A percentile compares a stretch with the other conserved stretches of the same genome.
Evolutionary conservation across 2,329 filamentous ascomycete species (phyloP).

Genomic region (Penicillium sp.): DNA sequence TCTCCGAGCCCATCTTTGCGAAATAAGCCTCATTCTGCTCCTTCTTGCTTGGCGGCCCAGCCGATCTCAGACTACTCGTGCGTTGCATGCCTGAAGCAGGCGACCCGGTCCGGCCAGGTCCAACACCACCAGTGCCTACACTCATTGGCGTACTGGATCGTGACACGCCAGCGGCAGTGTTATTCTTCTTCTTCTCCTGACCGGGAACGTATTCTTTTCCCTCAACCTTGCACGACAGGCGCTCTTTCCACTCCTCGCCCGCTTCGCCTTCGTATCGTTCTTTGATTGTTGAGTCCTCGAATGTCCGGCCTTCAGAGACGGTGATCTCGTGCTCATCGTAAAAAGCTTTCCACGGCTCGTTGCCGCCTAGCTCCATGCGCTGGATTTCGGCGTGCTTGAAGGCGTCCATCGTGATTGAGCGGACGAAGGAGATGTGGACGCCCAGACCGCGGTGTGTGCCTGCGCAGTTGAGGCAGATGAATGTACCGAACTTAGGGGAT

Average conservation of each 20-base stretch:
- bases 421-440: constrained; percentile 97
- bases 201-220: constrained; percentile 79
- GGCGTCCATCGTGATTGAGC: constrained; percentile 97
- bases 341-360: constrained; percentile 82
- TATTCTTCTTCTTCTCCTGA: constrained; percentile 53
- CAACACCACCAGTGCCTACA: constrained; percentile 2
- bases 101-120: constrained; percentile 16
- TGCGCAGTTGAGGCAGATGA: constrained; percentile 96
- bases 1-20: constrained; percentile 77
- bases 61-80: constrained; percentile 8
- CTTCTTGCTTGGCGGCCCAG: constrained; percentile 53
- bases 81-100: constrained; percentile 18
- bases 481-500: constrained; percentile 94
- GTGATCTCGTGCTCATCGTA: constrained; percentile 73
- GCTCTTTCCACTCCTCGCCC: constrained; percentile 94
- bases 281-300: constrained; percentile 85
- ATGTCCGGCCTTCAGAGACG: constrained; percentile 66
- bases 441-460: constrained; percentile 92
- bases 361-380: constrained; percentile 90
- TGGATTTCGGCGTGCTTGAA: constrained; percentile 93
- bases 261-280: constrained; percentile 87
- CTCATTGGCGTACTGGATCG: constrained; percentile 29
- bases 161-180: constrained; percentile 28
- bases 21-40: constrained; percentile 84
- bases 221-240: constrained; percentile 83